Percentiles rank a stretch among this genome's conserved stretches.
phyloP scores from a whole-genome alignment of 495 filamentous ascomycete genomes.

The Daldinia grandis region DNA sequence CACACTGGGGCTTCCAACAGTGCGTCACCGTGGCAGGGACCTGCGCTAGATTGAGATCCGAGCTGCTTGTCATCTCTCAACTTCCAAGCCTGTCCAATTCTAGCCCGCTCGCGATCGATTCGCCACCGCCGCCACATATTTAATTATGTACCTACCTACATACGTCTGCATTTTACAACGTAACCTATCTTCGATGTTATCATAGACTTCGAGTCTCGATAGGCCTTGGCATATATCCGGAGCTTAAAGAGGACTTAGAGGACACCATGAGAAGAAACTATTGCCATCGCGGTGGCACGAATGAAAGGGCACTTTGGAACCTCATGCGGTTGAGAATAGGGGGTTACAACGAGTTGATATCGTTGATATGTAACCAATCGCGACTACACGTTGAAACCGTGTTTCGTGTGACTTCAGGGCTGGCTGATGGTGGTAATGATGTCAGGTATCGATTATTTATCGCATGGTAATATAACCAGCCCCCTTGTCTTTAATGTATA shows the following conservation, averaged over 20 bases:
- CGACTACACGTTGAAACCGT: slow-evolving; percentile 2
- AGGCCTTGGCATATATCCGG: slow-evolving; percentile 12
- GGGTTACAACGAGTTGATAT: not conserved
- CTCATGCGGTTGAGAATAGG: slow-evolving; percentile 1
- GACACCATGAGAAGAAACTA: not conserved
- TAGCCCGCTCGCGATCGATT: slow-evolving; percentile 10
- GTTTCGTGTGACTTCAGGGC: slow-evolving; percentile 13
- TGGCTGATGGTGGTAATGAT: not conserved
- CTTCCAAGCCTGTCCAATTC: not conserved
- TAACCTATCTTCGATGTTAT: slow-evolving; percentile 15
- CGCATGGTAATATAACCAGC: not conserved
- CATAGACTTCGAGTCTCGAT: slow-evolving; percentile 3
- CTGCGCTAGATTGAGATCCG: slow-evolving; percentile 10
- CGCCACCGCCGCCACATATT: slow-evolving; percentile 23
- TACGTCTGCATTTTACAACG: slow-evolving; percentile 15
- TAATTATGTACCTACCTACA: too few relatives aligned
- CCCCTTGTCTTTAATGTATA: slow-evolving; percentile 7
- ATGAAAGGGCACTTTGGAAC: not conserved
- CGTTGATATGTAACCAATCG: not conserved
- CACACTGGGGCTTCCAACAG: not conserved
- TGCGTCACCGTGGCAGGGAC: slow-evolving; percentile 24
- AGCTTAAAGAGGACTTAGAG: not conserved
- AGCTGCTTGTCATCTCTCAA: slow-evolving; percentile 4
- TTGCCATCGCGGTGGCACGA: slow-evolving; percentile 4
- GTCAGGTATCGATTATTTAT: not conserved